These are phyloP conservation scores for Boeremia lycopersici DNA, from an alignment of 2,329 filamentous ascomycete genomes.

Conservation along the genomic window DNA sequence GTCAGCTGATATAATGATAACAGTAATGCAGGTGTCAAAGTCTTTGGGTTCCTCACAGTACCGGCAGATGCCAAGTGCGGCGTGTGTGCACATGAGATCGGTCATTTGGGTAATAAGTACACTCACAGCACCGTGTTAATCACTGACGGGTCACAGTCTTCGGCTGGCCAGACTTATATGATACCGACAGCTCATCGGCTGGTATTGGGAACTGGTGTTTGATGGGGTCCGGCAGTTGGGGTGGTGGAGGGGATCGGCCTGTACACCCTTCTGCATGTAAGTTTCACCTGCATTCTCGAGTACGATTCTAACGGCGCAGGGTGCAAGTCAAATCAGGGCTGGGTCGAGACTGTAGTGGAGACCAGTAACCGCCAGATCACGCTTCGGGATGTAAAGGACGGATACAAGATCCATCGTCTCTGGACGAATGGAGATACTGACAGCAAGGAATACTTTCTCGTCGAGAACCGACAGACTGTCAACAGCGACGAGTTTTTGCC, in stretches of 20 bases:
- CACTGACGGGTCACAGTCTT: conserved; percentile 17
- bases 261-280: conserved; percentile 35
- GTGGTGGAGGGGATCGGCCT: conserved; percentile 25
- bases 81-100: conserved; percentile 32
- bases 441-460: conserved; percentile 28
- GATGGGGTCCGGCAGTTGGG: conserved; percentile 30
- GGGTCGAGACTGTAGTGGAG: conserved; percentile 25
- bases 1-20: neutral
- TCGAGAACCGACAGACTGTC: conserved; percentile 29
- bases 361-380: conserved; percentile 26
- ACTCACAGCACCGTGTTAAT: neutral
- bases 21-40: conserved; percentile 18
- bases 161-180: conserved; percentile 37
- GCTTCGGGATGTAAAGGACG: conserved; percentile 27
- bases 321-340: conserved; percentile 31
- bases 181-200: conserved; percentile 26
- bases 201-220: conserved; percentile 35
- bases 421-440: conserved; percentile 28
- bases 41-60: conserved; percentile 33
- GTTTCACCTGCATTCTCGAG: neutral
- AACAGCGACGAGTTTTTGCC: conserved; percentile 28
- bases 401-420: conserved; percentile 24
- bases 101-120: conserved; percentile 21
- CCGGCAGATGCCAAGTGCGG: conserved; percentile 30
- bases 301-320: conserved; percentile 6